These are phyloP conservation scores for Aspergillus phoenicis DNA, from an alignment of 2,329 filamentous ascomycete species.

Conservation along the genomic window DNA sequence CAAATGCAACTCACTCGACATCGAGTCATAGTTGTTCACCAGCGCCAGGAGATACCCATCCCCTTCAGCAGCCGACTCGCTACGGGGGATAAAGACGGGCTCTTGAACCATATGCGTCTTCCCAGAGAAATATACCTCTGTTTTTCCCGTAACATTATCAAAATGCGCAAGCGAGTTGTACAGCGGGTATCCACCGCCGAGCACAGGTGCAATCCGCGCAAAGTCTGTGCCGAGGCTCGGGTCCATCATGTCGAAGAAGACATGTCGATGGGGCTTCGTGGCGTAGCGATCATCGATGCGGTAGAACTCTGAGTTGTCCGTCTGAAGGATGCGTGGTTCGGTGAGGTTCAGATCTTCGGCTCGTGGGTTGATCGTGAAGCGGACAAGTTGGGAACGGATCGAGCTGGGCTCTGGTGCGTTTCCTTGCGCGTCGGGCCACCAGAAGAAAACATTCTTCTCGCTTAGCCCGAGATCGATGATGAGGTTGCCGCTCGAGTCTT, in stretches of 20 bases:
- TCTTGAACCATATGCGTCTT: constrained; percentile 39
- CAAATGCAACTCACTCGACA: constrained; percentile 28
- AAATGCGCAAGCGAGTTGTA: constrained; percentile 55
- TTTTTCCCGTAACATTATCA: constrained; percentile 37
- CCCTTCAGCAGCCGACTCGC: constrained; percentile 15
- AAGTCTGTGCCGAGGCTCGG: constrained; percentile 41
- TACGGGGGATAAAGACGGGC: constrained; percentile 27
- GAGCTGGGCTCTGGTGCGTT: constrained; percentile 36
- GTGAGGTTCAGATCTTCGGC: constrained; percentile 25
- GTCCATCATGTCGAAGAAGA: constrained; percentile 51
- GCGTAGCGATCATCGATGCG: constrained; percentile 53
- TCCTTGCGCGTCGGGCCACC: constrained; percentile 44
- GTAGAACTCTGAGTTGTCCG: constrained; percentile 52
- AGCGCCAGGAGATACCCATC: constrained; percentile 28
- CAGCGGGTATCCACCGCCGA: constrained; percentile 37
- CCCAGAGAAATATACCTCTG: constrained; percentile 51
- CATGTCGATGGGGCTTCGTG: constrained; percentile 39
- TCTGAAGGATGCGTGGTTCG: constrained; percentile 21
- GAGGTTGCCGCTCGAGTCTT: constrained; percentile 32
- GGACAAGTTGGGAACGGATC: constrained; percentile 28
- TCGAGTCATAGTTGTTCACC: constrained; percentile 27
- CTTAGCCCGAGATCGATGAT: constrained; percentile 41
- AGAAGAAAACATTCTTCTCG: constrained; percentile 48
- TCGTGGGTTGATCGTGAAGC: constrained; percentile 32
- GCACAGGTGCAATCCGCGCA: constrained; percentile 24